Conservation (phyloP, 192 early-diverging fungal genomes). For the Gonapodya sp. region DNA sequence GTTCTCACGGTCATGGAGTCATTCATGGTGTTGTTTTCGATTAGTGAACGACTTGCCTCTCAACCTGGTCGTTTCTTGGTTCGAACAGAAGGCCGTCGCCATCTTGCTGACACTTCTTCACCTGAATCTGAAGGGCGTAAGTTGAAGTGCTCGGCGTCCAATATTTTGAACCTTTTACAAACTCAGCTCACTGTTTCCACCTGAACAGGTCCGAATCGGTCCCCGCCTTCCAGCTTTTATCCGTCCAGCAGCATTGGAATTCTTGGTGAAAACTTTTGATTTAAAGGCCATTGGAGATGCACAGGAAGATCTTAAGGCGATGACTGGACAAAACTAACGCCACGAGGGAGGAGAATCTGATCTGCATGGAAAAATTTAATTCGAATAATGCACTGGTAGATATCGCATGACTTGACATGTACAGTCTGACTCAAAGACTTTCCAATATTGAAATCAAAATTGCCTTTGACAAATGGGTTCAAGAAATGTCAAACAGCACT, state of each 20-base stretch:
- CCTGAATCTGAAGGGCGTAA: slow-evolving; percentile 3
- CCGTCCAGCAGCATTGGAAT: neutral
- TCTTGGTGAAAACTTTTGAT: slow-evolving; percentile 4
- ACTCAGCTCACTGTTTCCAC: neutral
- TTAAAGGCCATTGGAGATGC: neutral
- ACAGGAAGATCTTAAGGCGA: neutral
- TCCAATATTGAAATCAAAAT: too few species aligned
- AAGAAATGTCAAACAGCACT: too few species aligned
- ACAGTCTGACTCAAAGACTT: too few species aligned
- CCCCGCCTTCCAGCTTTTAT: slow-evolving; percentile 6
- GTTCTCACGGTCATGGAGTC: neutral
- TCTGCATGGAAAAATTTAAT: neutral
- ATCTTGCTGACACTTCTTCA: slow-evolving; percentile 6
- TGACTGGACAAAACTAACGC: neutral
- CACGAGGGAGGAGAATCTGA: neutral
- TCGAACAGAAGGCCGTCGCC: slow-evolving; percentile 11
- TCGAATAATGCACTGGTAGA: too few species aligned
- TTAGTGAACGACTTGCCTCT: slow-evolving; percentile 7
- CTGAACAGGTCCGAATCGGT: neutral
- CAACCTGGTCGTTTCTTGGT: slow-evolving; percentile 9
- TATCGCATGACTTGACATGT: too few species aligned
- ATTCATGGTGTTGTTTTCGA: neutral
- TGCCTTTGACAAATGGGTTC: too few species aligned
- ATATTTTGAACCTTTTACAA: too few species aligned
- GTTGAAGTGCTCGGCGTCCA: too few species aligned